Evolutionary conservation across 257 asterid genomes (phyloP), one percentile per base, ranked within the genome.

Genomic region (Cynanchum wilfordii): DNA sequence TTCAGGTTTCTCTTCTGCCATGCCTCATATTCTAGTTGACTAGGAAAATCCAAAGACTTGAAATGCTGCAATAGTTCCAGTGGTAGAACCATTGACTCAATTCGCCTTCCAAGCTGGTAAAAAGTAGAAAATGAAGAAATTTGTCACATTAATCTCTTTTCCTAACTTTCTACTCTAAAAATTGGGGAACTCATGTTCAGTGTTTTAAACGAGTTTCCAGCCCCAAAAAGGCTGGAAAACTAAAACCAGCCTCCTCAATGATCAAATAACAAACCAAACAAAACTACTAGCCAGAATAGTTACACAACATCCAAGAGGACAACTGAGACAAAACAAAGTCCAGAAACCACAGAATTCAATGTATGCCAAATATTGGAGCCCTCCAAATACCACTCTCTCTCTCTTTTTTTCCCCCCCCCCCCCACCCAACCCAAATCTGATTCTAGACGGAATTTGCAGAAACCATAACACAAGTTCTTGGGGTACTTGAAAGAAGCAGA

Each of bases 61-160:
- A 88, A 67, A 24, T 88, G 91, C 79, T 89, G 92, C 84, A 93
- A 77, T 60, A 91, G 84, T 86, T 93, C 96, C 81, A 93, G 69
- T 22, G 98, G 98, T 76, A 93, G 85, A 84, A 93, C 91, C 74
- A 88, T 85, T 1, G 93, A 83, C 82, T 93, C 98, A 17, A 87
- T 80, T 42, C 89, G 88, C 47, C 76, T 81, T 69, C 97, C 98
- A 77, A 93, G 96, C 98, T 93, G 89, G 73, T 58, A 79, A 52
- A 58, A 80, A 75, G 65, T 33, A 67, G 49, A 84, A 69, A 69
- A 66, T 30, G 72, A 50, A 73, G 22, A 33, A 25, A 67, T 27
- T 49, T 36, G 51, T 47, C 60, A 47, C 50, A 10, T 68, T 22
- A 49, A 40, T 67, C 20, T 8, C 27, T 38, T 22, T 4, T 5